Evolutionary conservation across 2,329 filamentous ascomycete species (phyloP).

Genomic region (Fusarium sp.): DNA sequence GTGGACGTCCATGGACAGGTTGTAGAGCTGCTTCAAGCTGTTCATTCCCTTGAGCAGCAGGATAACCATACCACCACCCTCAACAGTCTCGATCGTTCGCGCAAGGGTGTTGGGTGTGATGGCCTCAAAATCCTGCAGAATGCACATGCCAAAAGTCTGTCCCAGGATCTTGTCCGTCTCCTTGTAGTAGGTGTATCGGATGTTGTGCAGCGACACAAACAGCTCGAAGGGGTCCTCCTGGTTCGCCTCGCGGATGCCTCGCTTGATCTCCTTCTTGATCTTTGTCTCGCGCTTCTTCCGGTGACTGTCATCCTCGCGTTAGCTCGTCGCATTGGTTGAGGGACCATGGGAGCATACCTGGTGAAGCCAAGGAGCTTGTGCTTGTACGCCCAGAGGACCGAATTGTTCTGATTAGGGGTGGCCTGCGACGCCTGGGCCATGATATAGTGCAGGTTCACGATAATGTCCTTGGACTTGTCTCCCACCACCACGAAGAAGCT

Average conservation of each 20-base stretch:
- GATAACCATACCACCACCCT: conserved; percentile 92
- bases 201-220: conserved; percentile 95
- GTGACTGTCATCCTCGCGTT: conserved; percentile 67
- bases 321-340: conserved; percentile 25
- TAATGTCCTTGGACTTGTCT: conserved; percentile 92
- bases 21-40: conserved; percentile 97
- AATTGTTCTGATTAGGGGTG: conserved; percentile 91
- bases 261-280: conserved; percentile 98
- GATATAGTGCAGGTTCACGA: conserved; percentile 93
- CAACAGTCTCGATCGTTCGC: conserved; percentile 95
- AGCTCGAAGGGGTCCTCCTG: conserved; percentile 96
- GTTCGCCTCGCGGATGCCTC: conserved; percentile 92
- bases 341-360: conserved; percentile 58
- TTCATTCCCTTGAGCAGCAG: conserved; percentile 95
- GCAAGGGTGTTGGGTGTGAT: conserved; percentile 97
- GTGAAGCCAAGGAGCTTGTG: conserved; percentile 96
- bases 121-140: conserved; percentile 97
- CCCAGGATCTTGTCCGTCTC: conserved; percentile 99
- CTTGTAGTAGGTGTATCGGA: conserved; percentile 99
- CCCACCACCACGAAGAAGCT: conserved; percentile 98
- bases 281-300: conserved; percentile 98
- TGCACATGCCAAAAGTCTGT: conserved; percentile 98
- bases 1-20: conserved; percentile 97
- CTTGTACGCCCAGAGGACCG: conserved; percentile 98
- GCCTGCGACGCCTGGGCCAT: conserved; percentile 74